Conservation (phyloP, 306 rosid species). For the Astragalus membranaceus region DNA sequence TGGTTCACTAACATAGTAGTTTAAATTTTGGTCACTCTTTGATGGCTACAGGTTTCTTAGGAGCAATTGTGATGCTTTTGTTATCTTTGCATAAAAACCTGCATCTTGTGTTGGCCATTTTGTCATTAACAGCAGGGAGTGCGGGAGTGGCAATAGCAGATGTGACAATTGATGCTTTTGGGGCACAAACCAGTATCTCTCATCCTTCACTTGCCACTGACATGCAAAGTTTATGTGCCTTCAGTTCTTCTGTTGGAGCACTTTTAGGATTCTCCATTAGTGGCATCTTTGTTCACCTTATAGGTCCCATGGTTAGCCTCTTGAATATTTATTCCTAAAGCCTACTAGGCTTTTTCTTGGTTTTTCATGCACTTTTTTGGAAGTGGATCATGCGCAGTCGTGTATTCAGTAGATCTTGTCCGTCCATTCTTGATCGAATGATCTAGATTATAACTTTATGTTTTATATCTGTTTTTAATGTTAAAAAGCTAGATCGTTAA, state of each 20-base stretch:
- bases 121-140: conserved; percentile 69
- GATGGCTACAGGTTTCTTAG: conserved; percentile 51
- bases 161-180: conserved; percentile 95
- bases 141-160: conserved; percentile 87
- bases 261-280: conserved; percentile 80
- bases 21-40: conserved; percentile 15
- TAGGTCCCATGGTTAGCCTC: conserved; percentile 78
- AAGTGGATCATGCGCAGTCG: too few species aligned
- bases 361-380: conserved; percentile 6
- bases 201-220: conserved; percentile 80
- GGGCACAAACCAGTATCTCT: conserved; percentile 79
- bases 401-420: too few species aligned
- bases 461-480: too few species aligned
- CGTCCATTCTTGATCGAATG: too few species aligned
- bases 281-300: conserved; percentile 78
- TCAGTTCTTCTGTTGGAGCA: conserved; percentile 76
- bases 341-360: background rate
- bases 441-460: too few species aligned
- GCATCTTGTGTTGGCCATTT: conserved; percentile 66
- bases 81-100: conserved; percentile 55
- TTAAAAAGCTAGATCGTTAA: too few species aligned
- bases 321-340: background rate
- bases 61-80: conserved; percentile 60
- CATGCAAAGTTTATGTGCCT: conserved; percentile 92
- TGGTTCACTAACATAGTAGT: conserved; percentile 1